Evolutionary conservation across 768 basidiomycete species (phyloP).

Genomic region (Lactarius hatsudake): DNA sequence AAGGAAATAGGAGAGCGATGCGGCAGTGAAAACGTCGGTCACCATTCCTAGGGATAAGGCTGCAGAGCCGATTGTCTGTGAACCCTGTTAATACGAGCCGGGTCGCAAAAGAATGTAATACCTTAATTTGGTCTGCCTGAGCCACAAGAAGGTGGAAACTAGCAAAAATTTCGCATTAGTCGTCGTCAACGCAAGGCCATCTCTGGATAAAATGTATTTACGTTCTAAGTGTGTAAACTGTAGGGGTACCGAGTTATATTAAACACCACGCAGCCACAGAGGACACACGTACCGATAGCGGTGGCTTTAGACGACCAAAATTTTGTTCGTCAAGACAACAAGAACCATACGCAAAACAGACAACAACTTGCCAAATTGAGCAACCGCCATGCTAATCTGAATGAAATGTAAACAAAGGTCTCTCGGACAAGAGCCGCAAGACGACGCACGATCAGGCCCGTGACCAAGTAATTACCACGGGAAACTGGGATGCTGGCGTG

Average conservation of each 20-base stretch:
- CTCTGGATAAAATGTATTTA: slow-evolving; percentile 29
- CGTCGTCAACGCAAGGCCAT: not conserved
- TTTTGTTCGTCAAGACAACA: not conserved
- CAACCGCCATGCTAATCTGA: slow-evolving; percentile 23
- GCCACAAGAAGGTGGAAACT: slow-evolving; percentile 44
- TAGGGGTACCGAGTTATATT: slow-evolving; percentile 10
- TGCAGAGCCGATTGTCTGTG: slow-evolving; percentile 45
- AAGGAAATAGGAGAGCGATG: slow-evolving; percentile 52
- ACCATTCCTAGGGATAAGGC: slow-evolving; percentile 49
- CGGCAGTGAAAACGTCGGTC: slow-evolving; percentile 52
- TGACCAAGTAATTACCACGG: slow-evolving; percentile 21
- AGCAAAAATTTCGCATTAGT: not conserved
- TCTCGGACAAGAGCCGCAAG: not conserved
- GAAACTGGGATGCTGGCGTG: slow-evolving; percentile 18
- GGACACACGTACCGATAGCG: slow-evolving; percentile 11
- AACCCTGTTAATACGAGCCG: not conserved
- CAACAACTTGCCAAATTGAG: slow-evolving; percentile 24
- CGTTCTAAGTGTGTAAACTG: slow-evolving; percentile 46
- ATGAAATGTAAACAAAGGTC: slow-evolving; percentile 2
- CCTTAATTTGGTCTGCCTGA: slow-evolving; percentile 45
- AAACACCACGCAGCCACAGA: not conserved
- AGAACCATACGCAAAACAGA: not conserved
- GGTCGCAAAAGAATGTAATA: slow-evolving; percentile 30
- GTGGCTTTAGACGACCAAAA: not conserved
- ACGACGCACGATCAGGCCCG: slow-evolving; percentile 23